Conservation (phyloP, 305 asterid genomes). For the Withania somnifera region DNA sequence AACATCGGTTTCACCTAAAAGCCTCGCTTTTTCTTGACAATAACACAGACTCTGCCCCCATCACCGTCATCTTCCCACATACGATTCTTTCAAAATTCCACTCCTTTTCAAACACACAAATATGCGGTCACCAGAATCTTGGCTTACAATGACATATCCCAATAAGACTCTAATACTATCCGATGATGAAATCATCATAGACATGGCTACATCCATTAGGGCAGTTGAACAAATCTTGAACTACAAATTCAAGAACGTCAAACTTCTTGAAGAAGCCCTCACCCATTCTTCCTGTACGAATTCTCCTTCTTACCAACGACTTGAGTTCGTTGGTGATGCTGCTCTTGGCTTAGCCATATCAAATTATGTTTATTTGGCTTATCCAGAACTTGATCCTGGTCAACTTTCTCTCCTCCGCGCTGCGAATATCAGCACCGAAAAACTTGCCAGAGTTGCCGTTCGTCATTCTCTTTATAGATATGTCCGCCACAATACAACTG, state of each 20-base stretch:
- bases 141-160: too few species aligned
- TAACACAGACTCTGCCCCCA: too few species aligned
- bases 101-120: too few species aligned
- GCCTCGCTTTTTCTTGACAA: too few species aligned
- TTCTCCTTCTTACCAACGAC: slow-evolving; percentile 52
- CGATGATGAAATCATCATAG: neutral
- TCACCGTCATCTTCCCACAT: too few species aligned
- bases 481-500: slow-evolving; percentile 25
- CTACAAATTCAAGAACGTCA: neutral
- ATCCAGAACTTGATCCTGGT: slow-evolving; percentile 48
- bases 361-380: slow-evolving; percentile 22
- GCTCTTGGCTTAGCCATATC: slow-evolving; percentile 41
- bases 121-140: neutral
- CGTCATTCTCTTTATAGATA: slow-evolving; percentile 28
- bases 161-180: too few species aligned
- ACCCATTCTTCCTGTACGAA: slow-evolving; percentile 47
- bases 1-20: too few species aligned
- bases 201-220: neutral
- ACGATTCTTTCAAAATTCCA: too few species aligned
- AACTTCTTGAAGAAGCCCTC: slow-evolving; percentile 7
- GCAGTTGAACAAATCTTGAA: neutral
- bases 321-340: slow-evolving; percentile 62
- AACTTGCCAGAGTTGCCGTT: slow-evolving; percentile 55
- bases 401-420: slow-evolving; percentile 46
- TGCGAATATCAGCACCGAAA: slow-evolving; percentile 60